These are phyloP conservation scores for Anthracocystis setariae DNA, from an alignment of 1,284 basidiomycete genomes.

Conservation along the genomic window DNA sequence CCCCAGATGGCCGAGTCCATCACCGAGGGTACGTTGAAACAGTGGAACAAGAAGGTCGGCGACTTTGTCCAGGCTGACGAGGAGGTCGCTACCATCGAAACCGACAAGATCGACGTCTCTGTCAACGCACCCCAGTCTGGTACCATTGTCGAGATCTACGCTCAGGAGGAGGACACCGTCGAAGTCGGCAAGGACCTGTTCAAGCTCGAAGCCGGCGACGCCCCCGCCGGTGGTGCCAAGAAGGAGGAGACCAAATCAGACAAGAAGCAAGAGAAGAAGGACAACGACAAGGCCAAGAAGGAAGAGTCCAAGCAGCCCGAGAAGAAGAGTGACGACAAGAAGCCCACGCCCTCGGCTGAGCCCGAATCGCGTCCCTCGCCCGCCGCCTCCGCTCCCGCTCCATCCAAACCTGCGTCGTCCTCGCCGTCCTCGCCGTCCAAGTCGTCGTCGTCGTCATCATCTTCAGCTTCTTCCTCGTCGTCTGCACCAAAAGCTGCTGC, in stretches of 20 bases:
- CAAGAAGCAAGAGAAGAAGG: slow-evolving; percentile 68
- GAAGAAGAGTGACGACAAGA: slow-evolving; percentile 68
- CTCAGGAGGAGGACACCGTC: slow-evolving; percentile 92
- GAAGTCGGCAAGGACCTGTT: slow-evolving; percentile 94
- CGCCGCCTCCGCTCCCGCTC: slow-evolving; percentile 22
- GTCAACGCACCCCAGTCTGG: slow-evolving; percentile 93
- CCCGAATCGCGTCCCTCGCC: slow-evolving; percentile 27
- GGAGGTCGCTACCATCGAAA: slow-evolving; percentile 97
- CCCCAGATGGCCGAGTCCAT: slow-evolving; percentile 99
- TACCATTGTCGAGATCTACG: slow-evolving; percentile 86
- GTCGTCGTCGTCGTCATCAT: slow-evolving; percentile 7
- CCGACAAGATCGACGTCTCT: slow-evolving; percentile 99
- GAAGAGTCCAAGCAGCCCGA: slow-evolving; percentile 59
- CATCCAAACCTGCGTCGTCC: slow-evolving; percentile 33
- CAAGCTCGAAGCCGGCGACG: slow-evolving; percentile 82
- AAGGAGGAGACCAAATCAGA: slow-evolving; percentile 60
- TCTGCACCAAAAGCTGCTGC: slow-evolving; percentile 43
- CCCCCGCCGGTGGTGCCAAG: slow-evolving; percentile 72
- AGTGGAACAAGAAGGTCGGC: slow-evolving; percentile 93
- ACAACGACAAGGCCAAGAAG: slow-evolving; percentile 66
- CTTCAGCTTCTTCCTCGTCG: slow-evolving; percentile 17
- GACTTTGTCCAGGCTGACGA: slow-evolving; percentile 91
- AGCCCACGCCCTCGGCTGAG: slow-evolving; percentile 51
- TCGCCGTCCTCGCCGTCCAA: slow-evolving; percentile 25
- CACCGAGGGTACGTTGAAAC: slow-evolving; percentile 94